Conservation (phyloP, 805 yeast genomes). For the Wickerhamiella australiensis region DNA sequence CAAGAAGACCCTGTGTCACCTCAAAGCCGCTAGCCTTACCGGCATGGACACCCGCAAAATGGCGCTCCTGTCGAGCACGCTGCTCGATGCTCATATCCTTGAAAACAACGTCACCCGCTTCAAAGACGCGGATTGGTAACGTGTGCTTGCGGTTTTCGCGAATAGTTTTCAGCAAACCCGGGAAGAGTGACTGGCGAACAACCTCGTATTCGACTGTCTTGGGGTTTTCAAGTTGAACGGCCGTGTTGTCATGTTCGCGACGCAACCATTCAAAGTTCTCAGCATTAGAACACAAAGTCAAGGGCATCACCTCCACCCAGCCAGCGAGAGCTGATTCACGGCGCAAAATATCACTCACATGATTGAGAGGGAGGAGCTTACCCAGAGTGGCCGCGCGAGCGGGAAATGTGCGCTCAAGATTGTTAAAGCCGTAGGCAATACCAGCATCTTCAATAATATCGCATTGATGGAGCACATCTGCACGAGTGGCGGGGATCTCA, state of each 20-base stretch:
- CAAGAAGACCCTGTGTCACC: constrained; percentile 83
- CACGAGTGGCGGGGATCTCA: constrained; percentile 80
- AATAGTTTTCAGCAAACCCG: constrained; percentile 90
- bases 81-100: constrained; percentile 72
- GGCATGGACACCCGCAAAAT: constrained; percentile 87
- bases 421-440: constrained; percentile 88
- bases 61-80: constrained; percentile 82
- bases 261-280: constrained; percentile 88
- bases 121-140: constrained; percentile 89
- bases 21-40: constrained; percentile 96
- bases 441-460: constrained; percentile 99
- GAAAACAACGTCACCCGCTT: constrained; percentile 86
- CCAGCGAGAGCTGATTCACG: constrained; percentile 87
- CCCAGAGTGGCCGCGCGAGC: constrained; percentile 68
- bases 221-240: constrained; percentile 89
- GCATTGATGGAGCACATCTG: constrained; percentile 92
- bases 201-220: constrained; percentile 95
- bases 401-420: constrained; percentile 68
- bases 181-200: constrained; percentile 85
- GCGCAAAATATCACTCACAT: constrained; percentile 81
- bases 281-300: constrained; percentile 90
- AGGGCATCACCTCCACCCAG: constrained; percentile 90
- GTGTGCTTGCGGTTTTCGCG: constrained; percentile 94
- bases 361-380: constrained; percentile 80
- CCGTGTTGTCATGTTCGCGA: constrained; percentile 51